Base-by-base conservation (phyloP, 1,284 basidiomycete genomes). In the Tetrapyrgos nigripes region DNA sequence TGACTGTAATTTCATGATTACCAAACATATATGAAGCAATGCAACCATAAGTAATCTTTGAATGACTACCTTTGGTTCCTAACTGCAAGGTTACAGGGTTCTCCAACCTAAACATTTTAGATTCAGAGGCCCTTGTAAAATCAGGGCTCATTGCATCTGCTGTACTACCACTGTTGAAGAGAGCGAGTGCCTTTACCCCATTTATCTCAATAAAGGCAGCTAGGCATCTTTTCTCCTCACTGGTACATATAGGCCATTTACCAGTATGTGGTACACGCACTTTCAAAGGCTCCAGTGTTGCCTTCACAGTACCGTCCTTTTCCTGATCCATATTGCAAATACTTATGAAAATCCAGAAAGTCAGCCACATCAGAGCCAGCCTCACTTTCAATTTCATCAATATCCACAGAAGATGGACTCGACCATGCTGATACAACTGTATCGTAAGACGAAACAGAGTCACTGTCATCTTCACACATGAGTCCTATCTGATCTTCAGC, bases 81-180 rank as follows among this genome's bases (percentile, higher is more conserved):
- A 72, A 60, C 48, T 71, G 68, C 0, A 72, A 59, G 2, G 52
- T 46, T 0, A 67, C 59, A 21, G 61, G 69, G 9, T 68, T 56
- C 14, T 64, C 62, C 0, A 72, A 57, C 17, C 60, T 60, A 27
- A 68, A 59, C 1, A 35, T 19, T 3, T 53, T 19, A 0, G 63
- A 28, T 1, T 61, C 44, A 0, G 62, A 37, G 1, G 66, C 55
- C 1, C 53, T 31, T 4, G 62, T 61, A 47, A 68, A 66, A 14
- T 68, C 65, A 1, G 68, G 68, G 8, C 60, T 61, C 0, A 69
- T 46, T 0, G 64, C 64, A 55, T 67, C 66, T 1, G 62, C 62
- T 0, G 65, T 70, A 31, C 67, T 66, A 0, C 68, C 68, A 13
- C 62, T 62, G 47, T 71, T 65, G 28, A 71, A 64, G 23, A 70